Conservation (phyloP, 768 basidiomycete species). For the Sutorius australiensis region DNA sequence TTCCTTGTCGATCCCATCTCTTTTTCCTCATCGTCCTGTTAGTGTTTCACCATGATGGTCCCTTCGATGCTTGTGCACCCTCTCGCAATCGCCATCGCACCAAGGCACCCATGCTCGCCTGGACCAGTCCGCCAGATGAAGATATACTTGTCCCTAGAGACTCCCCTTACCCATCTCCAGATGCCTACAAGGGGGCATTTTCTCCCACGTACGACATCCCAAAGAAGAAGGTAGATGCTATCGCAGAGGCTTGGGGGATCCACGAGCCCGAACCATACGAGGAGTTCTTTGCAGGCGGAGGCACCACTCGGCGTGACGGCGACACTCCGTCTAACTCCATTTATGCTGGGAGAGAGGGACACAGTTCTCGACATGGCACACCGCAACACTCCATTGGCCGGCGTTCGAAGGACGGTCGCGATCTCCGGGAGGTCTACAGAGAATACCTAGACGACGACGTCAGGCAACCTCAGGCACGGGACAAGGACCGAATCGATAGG, state of each 20-base stretch:
- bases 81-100: constrained; percentile 79
- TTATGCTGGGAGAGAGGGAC: constrained; percentile 59
- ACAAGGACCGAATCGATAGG: constrained; percentile 35
- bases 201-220: constrained; percentile 52
- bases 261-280: constrained; percentile 90
- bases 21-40: constrained; percentile 3
- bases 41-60: constrained; percentile 94
- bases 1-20: constrained; percentile 16
- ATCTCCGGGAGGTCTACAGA: constrained; percentile 44
- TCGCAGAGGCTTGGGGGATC: constrained; percentile 91
- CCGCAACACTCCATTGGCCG: constrained; percentile 34
- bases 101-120: constrained; percentile 82
- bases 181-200: constrained; percentile 40
- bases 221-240: constrained; percentile 84
- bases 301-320: constrained; percentile 45
- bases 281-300: constrained; percentile 83
- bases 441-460: constrained; percentile 42
- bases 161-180: constrained; percentile 50
- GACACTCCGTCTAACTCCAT: constrained; percentile 64
- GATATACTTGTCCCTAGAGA: constrained; percentile 38
- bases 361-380: constrained; percentile 34
- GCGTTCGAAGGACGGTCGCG: constrained; percentile 49
- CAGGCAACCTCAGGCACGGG: constrained; percentile 24
- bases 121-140: constrained; percentile 45
- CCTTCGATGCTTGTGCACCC: constrained; percentile 88